Conservation (phyloP, 2,329 filamentous ascomycete genomes). For the Elsinoe necatrix region DNA sequence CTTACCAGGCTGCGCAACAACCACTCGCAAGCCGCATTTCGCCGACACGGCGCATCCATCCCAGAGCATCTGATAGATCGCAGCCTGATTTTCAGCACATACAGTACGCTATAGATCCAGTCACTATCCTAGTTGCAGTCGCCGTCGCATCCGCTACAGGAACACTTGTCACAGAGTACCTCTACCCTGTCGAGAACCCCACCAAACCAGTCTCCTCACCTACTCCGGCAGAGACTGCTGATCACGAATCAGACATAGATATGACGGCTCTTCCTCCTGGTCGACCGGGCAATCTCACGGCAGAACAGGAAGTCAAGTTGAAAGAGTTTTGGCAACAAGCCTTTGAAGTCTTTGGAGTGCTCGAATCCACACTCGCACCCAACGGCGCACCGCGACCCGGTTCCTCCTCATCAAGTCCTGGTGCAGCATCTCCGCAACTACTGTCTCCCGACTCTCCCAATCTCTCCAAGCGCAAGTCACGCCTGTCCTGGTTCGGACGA, state of each 20-base stretch:
- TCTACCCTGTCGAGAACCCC: constrained; percentile 10
- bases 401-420: constrained; percentile 16
- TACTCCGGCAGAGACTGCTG: background rate
- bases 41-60: background rate
- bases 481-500: constrained; percentile 59
- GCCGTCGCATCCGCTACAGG: constrained; percentile 29
- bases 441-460: background rate
- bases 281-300: constrained; percentile 76
- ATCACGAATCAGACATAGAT: constrained; percentile 7
- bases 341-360: constrained; percentile 65
- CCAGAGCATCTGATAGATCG: background rate
- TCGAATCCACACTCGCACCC: constrained; percentile 16
- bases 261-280: constrained; percentile 50
- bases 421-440: background rate
- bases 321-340: constrained; percentile 75
- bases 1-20: background rate
- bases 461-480: constrained; percentile 59
- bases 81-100: background rate
- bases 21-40: background rate
- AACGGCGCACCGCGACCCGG: constrained; percentile 23
- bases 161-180: constrained; percentile 21
- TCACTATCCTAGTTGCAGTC: constrained; percentile 25
- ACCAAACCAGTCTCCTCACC: constrained; percentile 1
- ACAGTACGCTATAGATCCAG: constrained; percentile 5
- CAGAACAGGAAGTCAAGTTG: constrained; percentile 80